phyloP scores from a whole-genome alignment of 2,329 filamentous ascomycete genomes.

The Amphichorda felina region DNA sequence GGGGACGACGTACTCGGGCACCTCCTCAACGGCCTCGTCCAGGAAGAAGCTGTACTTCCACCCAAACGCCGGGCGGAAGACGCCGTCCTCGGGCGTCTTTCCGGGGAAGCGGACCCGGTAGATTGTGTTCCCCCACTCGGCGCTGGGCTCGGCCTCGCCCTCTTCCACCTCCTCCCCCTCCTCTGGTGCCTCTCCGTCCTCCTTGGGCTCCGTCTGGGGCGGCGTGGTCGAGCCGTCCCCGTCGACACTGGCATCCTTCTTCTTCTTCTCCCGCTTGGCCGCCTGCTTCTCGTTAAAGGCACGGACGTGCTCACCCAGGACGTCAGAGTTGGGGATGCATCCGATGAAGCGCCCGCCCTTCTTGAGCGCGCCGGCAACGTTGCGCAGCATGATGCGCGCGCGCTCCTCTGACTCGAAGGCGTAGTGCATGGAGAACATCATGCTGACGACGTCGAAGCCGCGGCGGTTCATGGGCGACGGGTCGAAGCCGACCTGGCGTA shows the following conservation, averaged over 20 bases:
- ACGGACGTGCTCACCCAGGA: slow-evolving; percentile 69
- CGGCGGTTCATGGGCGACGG: slow-evolving; percentile 58
- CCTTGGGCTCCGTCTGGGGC: slow-evolving; percentile 15
- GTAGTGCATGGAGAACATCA: slow-evolving; percentile 99
- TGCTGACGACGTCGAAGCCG: slow-evolving; percentile 91
- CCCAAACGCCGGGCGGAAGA: slow-evolving; percentile 88
- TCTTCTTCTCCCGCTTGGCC: slow-evolving; percentile 14
- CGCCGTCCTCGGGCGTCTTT: slow-evolving; percentile 69
- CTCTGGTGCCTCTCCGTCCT: slow-evolving; percentile 19
- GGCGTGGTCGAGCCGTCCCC: slow-evolving; percentile 11
- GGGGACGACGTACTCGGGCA: slow-evolving; percentile 94
- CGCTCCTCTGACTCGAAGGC: slow-evolving; percentile 90
- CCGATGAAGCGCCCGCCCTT: slow-evolving; percentile 93
- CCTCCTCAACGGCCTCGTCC: slow-evolving; percentile 88
- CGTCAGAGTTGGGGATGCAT: slow-evolving; percentile 92
- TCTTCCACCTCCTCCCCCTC: slow-evolving; percentile 41
- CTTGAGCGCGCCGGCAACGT: slow-evolving; percentile 80
- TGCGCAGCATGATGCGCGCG: slow-evolving; percentile 82
- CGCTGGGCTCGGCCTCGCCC: slow-evolving; percentile 49
- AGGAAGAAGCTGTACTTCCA: slow-evolving; percentile 99
- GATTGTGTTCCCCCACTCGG: slow-evolving; percentile 87
- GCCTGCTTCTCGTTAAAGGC: slow-evolving; percentile 51
- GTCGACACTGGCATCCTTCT: slow-evolving; percentile 16
- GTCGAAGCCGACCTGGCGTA: slow-evolving; percentile 82
- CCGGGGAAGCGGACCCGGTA: slow-evolving; percentile 85